These are phyloP conservation scores for Cryptosporidium baileyi DNA, from an alignment of 169 alveolate genomes.

Conservation along the genomic window DNA sequence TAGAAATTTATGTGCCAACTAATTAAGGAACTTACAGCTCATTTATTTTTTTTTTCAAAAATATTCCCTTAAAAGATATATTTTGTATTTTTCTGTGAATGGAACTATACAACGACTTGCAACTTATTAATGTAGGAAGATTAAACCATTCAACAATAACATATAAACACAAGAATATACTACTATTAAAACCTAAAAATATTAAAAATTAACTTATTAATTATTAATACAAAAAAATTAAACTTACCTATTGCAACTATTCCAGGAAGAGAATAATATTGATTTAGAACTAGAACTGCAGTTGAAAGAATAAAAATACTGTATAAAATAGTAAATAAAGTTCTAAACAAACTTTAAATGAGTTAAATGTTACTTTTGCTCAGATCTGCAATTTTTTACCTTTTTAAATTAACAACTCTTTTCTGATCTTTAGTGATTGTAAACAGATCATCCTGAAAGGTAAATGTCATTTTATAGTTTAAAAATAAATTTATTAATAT, in stretches of 20 bases:
- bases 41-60: not conserved
- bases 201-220: not conserved
- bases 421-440: constrained; percentile 2
- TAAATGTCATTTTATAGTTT: no score
- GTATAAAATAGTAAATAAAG: not conserved
- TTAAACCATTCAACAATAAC: constrained; percentile 20
- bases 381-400: not conserved
- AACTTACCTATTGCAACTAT: constrained; percentile 9
- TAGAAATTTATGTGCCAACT: not conserved
- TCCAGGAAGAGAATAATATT: constrained; percentile 20
- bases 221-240: not conserved
- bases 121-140: not conserved
- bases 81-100: not conserved
- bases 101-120: not conserved
- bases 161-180: not conserved
- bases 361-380: not conserved
- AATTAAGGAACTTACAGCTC: not conserved
- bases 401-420: not conserved
- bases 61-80: not conserved
- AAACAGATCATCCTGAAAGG: constrained; percentile 6
- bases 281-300: constrained; percentile 18
- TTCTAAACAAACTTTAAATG: not conserved
- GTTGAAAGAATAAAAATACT: constrained; percentile 41
- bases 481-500: no score
- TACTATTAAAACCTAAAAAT: constrained; percentile 1